Conservation (phyloP, 2,329 filamentous ascomycete species). For the Nigrograna mackinnonii region DNA sequence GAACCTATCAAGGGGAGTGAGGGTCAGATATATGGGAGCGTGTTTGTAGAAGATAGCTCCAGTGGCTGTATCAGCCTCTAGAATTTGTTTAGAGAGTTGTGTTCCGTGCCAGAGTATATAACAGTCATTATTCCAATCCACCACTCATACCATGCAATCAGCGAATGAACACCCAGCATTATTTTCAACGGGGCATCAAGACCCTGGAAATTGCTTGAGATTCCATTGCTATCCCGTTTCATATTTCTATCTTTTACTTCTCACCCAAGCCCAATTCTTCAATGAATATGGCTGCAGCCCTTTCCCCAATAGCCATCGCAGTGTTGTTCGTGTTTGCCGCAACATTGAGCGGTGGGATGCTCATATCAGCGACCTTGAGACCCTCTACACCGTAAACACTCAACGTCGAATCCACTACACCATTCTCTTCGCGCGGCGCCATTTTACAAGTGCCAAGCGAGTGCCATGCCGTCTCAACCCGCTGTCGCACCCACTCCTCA, state of each 20-base stretch:
- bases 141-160: no score
- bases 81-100: no score
- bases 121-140: no score
- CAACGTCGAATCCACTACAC: slow-evolving; percentile 23
- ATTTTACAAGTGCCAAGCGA: slow-evolving; percentile 36
- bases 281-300: slow-evolving; percentile 33
- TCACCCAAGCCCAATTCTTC: slow-evolving; percentile 30
- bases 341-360: slow-evolving; percentile 20
- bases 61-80: slow-evolving; percentile 24
- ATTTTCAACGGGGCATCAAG: no score
- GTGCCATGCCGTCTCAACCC: slow-evolving; percentile 45
- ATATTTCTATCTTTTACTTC: no score
- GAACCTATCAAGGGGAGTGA: slow-evolving; percentile 20
- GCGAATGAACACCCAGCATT: no score
- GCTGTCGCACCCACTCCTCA: slow-evolving; percentile 44
- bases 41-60: slow-evolving; percentile 33
- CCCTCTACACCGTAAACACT: slow-evolving; percentile 20
- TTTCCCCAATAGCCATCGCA: slow-evolving; percentile 20
- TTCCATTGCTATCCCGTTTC: no score
- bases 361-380: slow-evolving; percentile 26
- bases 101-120: no score
- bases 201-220: no score
- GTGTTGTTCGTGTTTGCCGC: slow-evolving; percentile 29
- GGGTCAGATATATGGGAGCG: slow-evolving; percentile 32
- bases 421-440: slow-evolving; percentile 20